These are phyloP conservation scores for Solanum lycopersicoides DNA, from an alignment of 257 asterid genomes.

Conservation along the genomic window DNA sequence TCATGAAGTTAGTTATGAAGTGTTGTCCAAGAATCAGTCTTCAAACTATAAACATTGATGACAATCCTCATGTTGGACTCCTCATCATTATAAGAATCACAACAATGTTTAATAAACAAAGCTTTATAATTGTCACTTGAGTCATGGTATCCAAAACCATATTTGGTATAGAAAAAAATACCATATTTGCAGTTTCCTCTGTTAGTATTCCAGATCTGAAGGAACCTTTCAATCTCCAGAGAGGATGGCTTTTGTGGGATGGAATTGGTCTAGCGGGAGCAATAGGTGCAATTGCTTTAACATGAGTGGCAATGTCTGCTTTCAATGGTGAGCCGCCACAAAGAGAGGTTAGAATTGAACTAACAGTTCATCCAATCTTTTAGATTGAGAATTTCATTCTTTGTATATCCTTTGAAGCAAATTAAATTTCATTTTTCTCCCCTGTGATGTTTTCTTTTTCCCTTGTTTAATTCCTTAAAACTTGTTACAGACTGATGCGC, in stretches of 20 bases:
- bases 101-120: too few relatives aligned
- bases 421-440: not conserved
- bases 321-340: conserved; percentile 69
- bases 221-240: conserved; percentile 75
- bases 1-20: not conserved
- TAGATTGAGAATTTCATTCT: not conserved
- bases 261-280: conserved; percentile 90
- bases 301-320: conserved; percentile 61
- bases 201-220: conserved; percentile 47
- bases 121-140: too few relatives aligned
- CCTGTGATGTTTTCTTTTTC: not conserved
- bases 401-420: not conserved
- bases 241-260: conserved; percentile 96
- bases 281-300: conserved; percentile 56
- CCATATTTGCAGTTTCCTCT: not conserved
- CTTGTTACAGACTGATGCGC: conserved; percentile 80
- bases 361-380: not conserved
- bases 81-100: not conserved
- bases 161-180: too few relatives aligned
- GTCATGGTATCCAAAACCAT: too few relatives aligned
- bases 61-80: not conserved
- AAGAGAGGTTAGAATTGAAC: conserved; percentile 67
- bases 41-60: not conserved
- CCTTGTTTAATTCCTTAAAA: not conserved
- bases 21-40: not conserved